Evolutionary conservation across 1,139 yeast species (phyloP).

Genomic region (Protomyces macrosporus): DNA sequence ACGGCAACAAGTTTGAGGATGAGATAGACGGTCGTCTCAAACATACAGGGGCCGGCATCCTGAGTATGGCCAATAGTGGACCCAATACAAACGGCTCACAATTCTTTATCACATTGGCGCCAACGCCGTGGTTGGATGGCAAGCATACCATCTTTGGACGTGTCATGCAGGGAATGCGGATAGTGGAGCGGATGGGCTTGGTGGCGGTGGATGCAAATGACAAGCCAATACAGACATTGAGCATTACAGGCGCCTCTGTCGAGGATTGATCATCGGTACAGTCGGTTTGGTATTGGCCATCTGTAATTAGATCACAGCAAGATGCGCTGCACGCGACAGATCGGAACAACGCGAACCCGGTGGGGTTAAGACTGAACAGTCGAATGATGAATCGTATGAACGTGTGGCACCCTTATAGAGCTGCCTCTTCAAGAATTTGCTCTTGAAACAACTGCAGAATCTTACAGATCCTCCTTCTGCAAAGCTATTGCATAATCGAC

Average conservation of each 20-base stretch:
- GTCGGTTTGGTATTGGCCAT: too few species aligned
- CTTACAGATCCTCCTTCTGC: too few species aligned
- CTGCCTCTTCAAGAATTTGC: too few species aligned
- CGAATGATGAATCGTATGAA: too few species aligned
- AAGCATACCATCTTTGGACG: slow-evolving; percentile 58
- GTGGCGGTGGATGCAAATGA: slow-evolving; percentile 46
- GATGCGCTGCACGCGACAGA: too few species aligned
- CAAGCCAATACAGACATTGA: slow-evolving; percentile 40
- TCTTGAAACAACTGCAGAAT: too few species aligned
- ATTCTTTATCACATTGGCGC: slow-evolving; percentile 51
- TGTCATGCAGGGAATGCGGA: slow-evolving; percentile 51
- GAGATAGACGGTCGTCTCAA: slow-evolving; percentile 52
- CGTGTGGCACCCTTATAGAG: too few species aligned
- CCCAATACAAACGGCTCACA: slow-evolving; percentile 42
- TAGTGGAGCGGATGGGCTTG: slow-evolving; percentile 49
- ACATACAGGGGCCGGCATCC: slow-evolving; percentile 51
- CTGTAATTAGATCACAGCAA: too few species aligned
- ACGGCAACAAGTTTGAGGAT: slow-evolving; percentile 38
- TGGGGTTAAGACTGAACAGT: too few species aligned
- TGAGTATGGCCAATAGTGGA: slow-evolving; percentile 47
- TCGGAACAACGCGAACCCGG: too few species aligned
- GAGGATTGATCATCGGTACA: neutral
- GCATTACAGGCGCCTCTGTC: slow-evolving; percentile 7
- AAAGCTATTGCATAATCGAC: too few species aligned
- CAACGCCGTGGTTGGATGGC: slow-evolving; percentile 47